phyloP scores from a whole-genome alignment of 129 eudicot genomes.

The Arctium lappa region DNA sequence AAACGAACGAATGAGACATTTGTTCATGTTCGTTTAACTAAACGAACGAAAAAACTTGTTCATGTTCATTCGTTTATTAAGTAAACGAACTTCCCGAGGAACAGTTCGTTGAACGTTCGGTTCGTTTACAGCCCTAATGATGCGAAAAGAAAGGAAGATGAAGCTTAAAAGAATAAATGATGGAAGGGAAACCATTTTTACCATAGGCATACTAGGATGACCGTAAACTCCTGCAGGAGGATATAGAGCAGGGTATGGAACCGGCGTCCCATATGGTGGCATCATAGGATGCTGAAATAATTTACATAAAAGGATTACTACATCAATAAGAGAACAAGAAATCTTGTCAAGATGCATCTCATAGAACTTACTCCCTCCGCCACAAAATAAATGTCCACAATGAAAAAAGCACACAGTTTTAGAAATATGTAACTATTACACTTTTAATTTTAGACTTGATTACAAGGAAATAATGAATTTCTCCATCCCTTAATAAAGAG shows the following conservation, averaged over 20 bases:
- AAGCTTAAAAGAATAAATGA: slow-evolving; percentile 6
- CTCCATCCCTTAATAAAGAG: neutral
- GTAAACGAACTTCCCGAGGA: no score
- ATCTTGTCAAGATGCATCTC: neutral
- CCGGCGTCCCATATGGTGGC: slow-evolving; percentile 90
- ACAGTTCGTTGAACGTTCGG: no score
- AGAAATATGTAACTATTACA: neutral
- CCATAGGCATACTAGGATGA: slow-evolving; percentile 79
- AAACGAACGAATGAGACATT: no score
- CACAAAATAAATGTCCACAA: neutral
- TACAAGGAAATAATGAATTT: neutral
- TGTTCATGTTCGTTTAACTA: no score
- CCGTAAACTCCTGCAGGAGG: slow-evolving; percentile 80
- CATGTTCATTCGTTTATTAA: no score
- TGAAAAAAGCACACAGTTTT: neutral
- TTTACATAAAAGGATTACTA: neutral
- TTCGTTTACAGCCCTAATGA: no score
- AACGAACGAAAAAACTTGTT: no score
- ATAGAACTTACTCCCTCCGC: neutral
- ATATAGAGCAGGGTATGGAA: slow-evolving; percentile 83
- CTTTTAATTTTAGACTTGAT: neutral
- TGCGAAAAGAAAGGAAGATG: neutral
- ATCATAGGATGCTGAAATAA: slow-evolving; percentile 77
- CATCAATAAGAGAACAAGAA: neutral
- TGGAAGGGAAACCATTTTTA: slow-evolving; percentile 18